Evolutionary conservation across 768 basidiomycete genomes (phyloP).

Genomic region (Termitomyces eurrhizus): DNA sequence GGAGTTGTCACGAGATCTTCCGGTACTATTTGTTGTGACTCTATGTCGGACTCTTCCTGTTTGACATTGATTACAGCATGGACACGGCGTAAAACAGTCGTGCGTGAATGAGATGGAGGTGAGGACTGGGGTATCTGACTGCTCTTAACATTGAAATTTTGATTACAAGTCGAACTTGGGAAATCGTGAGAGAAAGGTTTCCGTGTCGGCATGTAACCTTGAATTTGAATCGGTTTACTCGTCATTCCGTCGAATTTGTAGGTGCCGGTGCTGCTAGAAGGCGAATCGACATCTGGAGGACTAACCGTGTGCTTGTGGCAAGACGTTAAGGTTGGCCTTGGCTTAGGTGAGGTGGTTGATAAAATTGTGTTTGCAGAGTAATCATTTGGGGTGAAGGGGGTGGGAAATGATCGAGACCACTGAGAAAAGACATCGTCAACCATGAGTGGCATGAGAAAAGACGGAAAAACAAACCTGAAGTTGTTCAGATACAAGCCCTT

Average conservation of each 20-base stretch:
- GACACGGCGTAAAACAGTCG: too few species aligned
- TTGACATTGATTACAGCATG: too few species aligned
- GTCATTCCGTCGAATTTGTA: conserved; percentile 11
- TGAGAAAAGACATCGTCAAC: background rate
- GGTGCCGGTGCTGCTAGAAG: conserved; percentile 13
- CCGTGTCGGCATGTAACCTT: conserved; percentile 2
- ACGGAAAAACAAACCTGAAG: conserved; percentile 34
- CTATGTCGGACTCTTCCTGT: conserved; percentile 41
- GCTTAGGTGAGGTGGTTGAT: conserved; percentile 21
- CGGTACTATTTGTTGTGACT: conserved; percentile 1
- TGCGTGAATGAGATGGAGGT: too few species aligned
- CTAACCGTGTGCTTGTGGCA: conserved; percentile 24
- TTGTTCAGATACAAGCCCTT: conserved; percentile 53
- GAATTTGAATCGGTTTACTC: conserved; percentile 9
- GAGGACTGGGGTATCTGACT: conserved; percentile 7
- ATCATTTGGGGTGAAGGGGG: conserved; percentile 33
- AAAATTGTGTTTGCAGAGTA: conserved; percentile 21
- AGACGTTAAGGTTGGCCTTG: conserved; percentile 16
- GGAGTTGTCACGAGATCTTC: background rate
- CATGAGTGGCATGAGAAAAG: background rate
- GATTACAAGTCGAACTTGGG: conserved; percentile 1
- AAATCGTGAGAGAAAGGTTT: background rate
- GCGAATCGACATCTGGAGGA: conserved; percentile 23
- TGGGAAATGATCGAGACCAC: conserved; percentile 3
- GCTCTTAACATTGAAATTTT: background rate